phyloP scores from a whole-genome alignment of 805 yeast genomes.

The Starmera quercuum region DNA sequence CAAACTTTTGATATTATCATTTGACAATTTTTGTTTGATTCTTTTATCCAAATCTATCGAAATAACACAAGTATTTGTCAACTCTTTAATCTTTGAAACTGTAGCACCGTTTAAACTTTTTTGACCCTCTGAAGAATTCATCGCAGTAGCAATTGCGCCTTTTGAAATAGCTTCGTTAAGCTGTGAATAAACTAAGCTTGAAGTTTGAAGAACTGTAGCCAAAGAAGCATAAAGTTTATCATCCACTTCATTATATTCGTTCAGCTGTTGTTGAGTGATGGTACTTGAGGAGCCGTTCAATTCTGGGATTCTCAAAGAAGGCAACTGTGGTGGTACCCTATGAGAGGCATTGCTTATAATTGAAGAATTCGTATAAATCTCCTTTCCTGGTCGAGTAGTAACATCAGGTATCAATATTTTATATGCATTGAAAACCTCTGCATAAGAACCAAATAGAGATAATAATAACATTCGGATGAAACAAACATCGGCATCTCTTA shows the following conservation, averaged over 20 bases:
- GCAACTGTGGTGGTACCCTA: conserved; percentile 8
- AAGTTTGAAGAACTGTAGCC: conserved; percentile 54
- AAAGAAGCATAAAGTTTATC: conserved; percentile 60
- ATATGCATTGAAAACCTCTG: conserved; percentile 65
- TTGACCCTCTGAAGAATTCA: conserved; percentile 25
- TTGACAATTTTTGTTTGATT: conserved; percentile 46
- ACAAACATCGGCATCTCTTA: conserved; percentile 53
- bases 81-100: conserved; percentile 63
- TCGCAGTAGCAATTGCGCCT: conserved; percentile 50
- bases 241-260: conserved; percentile 47
- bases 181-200: conserved; percentile 73
- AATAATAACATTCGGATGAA: conserved; percentile 58
- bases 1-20: conserved; percentile 32
- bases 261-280: conserved; percentile 16
- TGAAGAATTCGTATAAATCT: not conserved
- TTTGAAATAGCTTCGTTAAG: conserved; percentile 60
- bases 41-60: conserved; percentile 79
- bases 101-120: conserved; percentile 27
- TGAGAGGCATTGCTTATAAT: not conserved
- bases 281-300: conserved; percentile 2
- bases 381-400: not conserved
- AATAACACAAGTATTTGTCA: conserved; percentile 67
- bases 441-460: conserved; percentile 53
- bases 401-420: conserved; percentile 23
- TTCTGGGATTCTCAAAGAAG: conserved; percentile 19